Percentiles rank a stretch among this genome's conserved stretches.
phyloP scores from a whole-genome alignment of 139 green algal genomes.

The Chlamydomonas sp. region DNA sequence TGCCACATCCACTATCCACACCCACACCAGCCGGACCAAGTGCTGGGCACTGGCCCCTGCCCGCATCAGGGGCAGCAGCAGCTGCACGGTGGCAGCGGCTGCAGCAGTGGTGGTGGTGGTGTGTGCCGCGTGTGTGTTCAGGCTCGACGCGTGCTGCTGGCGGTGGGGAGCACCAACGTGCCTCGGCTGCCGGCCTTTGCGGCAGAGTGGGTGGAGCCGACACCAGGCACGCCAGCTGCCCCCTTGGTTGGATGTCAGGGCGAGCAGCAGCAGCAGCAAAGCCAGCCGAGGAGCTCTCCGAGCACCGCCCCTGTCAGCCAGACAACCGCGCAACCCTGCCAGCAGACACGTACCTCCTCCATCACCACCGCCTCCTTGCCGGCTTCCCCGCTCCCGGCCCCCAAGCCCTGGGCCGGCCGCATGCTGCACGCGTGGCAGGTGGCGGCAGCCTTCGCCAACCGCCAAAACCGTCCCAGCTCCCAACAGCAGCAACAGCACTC shows the following conservation, averaged over 20 bases:
- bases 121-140: background rate
- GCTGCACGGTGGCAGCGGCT: too few species aligned
- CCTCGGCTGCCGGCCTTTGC: conserved; percentile 1
- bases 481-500: background rate
- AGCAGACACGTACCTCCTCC: too few species aligned
- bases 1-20: too few species aligned
- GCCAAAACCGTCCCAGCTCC: background rate
- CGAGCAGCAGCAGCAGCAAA: background rate
- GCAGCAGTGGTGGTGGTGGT: too few species aligned
- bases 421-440: background rate
- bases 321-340: too few species aligned
- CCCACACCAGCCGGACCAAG: too few species aligned
- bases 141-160: conserved; percentile 2
- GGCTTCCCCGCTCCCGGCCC: too few species aligned
- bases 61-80: too few species aligned
- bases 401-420: background rate
- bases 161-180: conserved; percentile 9
- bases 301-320: too few species aligned
- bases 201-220: background rate
- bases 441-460: background rate
- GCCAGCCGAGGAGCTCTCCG: too few species aligned
- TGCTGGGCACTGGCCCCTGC: too few species aligned
- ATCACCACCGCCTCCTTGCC: too few species aligned
- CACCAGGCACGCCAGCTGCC: background rate
- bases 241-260: background rate